Evolutionary conservation across 1,284 basidiomycete genomes (phyloP).

Genomic region (Lentinus polychrous): DNA sequence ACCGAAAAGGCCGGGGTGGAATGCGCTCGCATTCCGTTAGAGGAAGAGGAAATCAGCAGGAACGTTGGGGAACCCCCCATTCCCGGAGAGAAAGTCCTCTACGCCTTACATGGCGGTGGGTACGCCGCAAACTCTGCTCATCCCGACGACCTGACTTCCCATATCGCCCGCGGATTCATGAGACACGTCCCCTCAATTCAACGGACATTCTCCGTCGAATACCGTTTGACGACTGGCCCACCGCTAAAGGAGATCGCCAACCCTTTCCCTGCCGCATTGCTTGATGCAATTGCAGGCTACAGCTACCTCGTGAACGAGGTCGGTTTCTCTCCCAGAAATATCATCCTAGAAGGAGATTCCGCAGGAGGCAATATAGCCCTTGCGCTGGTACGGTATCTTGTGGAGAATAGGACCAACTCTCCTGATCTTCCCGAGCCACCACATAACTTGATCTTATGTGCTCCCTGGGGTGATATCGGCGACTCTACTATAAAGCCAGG

Average conservation of each 20-base stretch:
- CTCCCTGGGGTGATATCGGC: conserved; percentile 52
- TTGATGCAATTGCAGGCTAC: conserved; percentile 42
- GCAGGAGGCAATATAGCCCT: conserved; percentile 48
- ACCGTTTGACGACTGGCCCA: conserved; percentile 22
- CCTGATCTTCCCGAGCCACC: conserved; percentile 29
- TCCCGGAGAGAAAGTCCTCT: conserved; percentile 28
- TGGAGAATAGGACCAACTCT: conserved; percentile 7
- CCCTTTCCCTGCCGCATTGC: conserved; percentile 41
- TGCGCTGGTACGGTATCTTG: conserved; percentile 29
- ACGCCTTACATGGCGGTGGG: conserved; percentile 26
- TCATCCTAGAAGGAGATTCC: conserved; percentile 46
- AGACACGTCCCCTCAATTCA: conserved; percentile 18
- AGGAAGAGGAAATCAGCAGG: conserved; percentile 11
- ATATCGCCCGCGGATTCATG: conserved; percentile 25
- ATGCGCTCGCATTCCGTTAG: conserved; percentile 26
- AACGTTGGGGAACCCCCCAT: conserved; percentile 15
- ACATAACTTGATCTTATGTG: conserved; percentile 34
- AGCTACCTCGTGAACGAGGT: conserved; percentile 33
- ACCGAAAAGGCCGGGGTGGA: conserved; percentile 19
- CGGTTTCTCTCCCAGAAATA: conserved; percentile 34
- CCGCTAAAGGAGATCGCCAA: conserved; percentile 17
- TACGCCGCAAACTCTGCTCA: conserved; percentile 12
- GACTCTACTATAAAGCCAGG: conserved; percentile 26
- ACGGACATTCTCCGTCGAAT: conserved; percentile 28
- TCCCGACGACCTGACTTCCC: conserved; percentile 19